These are phyloP conservation scores for Coemansia sp. DNA, from an alignment of 192 early-diverging fungal genomes.

Conservation along the genomic window DNA sequence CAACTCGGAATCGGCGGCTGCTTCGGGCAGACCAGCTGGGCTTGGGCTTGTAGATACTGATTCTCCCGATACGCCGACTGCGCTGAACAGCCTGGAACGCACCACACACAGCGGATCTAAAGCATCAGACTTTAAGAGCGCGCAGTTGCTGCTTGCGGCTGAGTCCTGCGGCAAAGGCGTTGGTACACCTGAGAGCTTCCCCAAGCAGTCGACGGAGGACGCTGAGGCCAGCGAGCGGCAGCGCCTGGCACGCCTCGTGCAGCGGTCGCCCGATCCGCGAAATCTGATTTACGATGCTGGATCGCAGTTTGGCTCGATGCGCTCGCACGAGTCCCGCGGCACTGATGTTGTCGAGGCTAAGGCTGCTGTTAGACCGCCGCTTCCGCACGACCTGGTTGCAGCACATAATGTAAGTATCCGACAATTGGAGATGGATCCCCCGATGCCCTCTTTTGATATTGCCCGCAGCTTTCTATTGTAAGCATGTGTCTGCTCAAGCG, in stretches of 20 bases:
- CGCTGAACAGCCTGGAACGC: conserved; percentile 23
- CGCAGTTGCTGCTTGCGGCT: background rate
- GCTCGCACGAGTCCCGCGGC: conserved; percentile 24
- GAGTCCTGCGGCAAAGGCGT: no score
- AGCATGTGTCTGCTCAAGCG: no score
- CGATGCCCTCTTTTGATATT: background rate
- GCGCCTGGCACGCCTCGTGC: conserved; percentile 32
- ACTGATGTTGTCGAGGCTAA: background rate
- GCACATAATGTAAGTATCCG: conserved; percentile 8
- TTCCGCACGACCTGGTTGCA: conserved; percentile 1
- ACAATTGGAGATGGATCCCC: background rate
- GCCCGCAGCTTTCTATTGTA: no score
- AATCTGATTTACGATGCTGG: conserved; percentile 49
- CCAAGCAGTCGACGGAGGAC: background rate
- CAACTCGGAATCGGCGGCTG: conserved; percentile 11
- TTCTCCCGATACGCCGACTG: conserved; percentile 6
- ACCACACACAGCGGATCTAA: background rate
- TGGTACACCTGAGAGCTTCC: background rate
- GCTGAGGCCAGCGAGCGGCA: background rate
- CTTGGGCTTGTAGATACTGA: conserved; percentile 7
- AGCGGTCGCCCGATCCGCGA: conserved; percentile 49
- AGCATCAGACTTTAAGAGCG: background rate
- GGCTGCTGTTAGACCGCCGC: background rate
- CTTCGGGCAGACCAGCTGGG: background rate
- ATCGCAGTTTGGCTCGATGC: conserved; percentile 55